These are phyloP conservation scores for Oidiodendron maius DNA, from an alignment of 495 filamentous ascomycete species.

Conservation along the genomic window DNA sequence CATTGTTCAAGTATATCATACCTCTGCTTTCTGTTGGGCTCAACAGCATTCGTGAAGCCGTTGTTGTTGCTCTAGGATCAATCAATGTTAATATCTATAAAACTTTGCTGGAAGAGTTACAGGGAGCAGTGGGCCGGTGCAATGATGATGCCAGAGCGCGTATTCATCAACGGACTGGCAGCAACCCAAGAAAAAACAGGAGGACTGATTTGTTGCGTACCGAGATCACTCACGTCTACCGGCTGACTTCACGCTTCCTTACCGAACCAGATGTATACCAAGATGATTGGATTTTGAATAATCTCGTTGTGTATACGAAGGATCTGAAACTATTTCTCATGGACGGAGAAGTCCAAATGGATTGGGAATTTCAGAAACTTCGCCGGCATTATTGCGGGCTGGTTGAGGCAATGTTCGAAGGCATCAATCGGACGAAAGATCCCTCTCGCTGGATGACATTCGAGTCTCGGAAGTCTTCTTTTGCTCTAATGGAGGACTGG, in stretches of 20 bases:
- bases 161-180: conserved; percentile 74
- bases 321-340: conserved; percentile 90
- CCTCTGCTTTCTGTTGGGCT: conserved; percentile 76
- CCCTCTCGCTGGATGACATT: conserved; percentile 92
- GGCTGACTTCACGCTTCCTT: conserved; percentile 87
- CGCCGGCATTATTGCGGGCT: conserved; percentile 90
- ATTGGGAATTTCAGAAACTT: conserved; percentile 92
- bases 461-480: conserved; percentile 86
- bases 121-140: conserved; percentile 71
- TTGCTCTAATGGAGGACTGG: conserved; percentile 98
- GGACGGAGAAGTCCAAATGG: conserved; percentile 88
- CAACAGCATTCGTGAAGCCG: conserved; percentile 74
- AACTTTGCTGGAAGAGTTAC: conserved; percentile 82
- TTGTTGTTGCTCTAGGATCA: conserved; percentile 86
- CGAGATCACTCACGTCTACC: conserved; percentile 93
- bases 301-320: conserved; percentile 84
- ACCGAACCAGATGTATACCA: conserved; percentile 71
- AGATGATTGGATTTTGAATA: conserved; percentile 89
- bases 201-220: conserved; percentile 83
- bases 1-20: conserved; percentile 84
- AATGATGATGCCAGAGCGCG: conserved; percentile 86
- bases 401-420: conserved; percentile 87
- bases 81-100: conserved; percentile 96
- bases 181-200: conserved; percentile 66
- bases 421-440: conserved; percentile 80